A percentile compares a stretch with the other conserved stretches of the same genome.
phyloP scores from a whole-genome alignment of 2,329 filamentous ascomycete genomes.

The Phoma herbarum region DNA sequence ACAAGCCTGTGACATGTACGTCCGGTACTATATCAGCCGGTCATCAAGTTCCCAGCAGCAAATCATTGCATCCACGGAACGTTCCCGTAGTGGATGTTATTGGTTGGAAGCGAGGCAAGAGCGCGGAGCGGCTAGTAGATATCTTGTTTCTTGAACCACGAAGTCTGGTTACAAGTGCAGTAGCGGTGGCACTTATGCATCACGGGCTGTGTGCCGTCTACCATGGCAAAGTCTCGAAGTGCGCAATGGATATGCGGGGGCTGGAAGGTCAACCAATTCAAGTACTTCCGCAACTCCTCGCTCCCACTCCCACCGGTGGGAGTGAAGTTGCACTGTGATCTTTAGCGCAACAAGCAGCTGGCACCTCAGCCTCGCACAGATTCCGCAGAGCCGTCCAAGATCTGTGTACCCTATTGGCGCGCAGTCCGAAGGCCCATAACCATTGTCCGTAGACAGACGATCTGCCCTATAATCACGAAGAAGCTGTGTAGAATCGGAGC shows the following conservation, averaged over 20 bases:
- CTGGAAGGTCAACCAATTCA: not conserved
- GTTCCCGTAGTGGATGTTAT: not conserved
- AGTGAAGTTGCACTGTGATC: not conserved
- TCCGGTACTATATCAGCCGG: not conserved
- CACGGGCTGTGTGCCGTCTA: not conserved
- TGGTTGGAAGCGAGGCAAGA: not conserved
- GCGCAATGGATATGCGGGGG: not conserved
- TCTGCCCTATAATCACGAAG: too few species aligned
- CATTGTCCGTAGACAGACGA: too few species aligned
- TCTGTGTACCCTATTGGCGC: too few species aligned
- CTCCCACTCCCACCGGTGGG: not conserved
- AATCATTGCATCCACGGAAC: not conserved
- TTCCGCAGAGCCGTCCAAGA: too few species aligned
- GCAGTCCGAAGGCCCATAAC: too few species aligned
- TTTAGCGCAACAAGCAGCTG: too few species aligned
- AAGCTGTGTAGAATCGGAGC: too few species aligned
- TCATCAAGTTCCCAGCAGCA: not conserved
- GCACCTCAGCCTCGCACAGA: too few species aligned
- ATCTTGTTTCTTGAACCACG: not conserved
- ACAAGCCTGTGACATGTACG: not conserved
- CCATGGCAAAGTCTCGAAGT: not conserved
- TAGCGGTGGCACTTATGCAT: not conserved
- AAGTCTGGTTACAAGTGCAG: not conserved
- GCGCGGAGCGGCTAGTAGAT: not conserved
- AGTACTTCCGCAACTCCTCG: too few species aligned